Conservation (phyloP, 2,329 filamentous ascomycete species). For the Fusarium sp. region DNA sequence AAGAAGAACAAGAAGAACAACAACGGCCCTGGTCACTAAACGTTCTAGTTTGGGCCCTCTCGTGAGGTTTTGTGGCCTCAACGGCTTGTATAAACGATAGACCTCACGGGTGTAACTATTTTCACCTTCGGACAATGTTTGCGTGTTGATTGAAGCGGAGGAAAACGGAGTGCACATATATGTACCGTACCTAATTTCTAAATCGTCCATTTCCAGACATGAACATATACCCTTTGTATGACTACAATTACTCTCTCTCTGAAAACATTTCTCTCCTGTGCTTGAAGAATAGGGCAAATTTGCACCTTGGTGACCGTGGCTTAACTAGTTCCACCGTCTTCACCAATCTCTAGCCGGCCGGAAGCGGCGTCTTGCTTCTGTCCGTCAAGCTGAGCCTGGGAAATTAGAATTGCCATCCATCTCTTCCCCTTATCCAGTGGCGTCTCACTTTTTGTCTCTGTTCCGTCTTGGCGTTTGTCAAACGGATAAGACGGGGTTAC, state of each 20-base stretch:
- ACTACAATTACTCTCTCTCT: conserved; percentile 16
- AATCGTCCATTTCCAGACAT: conserved; percentile 17
- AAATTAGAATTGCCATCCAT: neutral
- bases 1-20: neutral
- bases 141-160: conserved; percentile 1
- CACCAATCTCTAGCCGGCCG: neutral
- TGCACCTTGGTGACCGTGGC: neutral
- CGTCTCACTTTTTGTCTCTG: neutral
- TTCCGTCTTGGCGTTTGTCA: neutral
- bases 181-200: conserved; percentile 23
- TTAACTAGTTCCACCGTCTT: neutral
- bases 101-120: neutral
- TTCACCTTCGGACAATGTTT: conserved; percentile 20
- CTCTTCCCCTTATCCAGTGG: neutral
- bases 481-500: neutral
- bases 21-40: neutral
- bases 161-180: conserved; percentile 21
- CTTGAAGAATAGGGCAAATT: neutral
- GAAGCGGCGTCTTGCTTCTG: neutral
- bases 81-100: neutral
- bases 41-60: neutral
- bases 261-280: neutral
- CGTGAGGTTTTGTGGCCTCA: neutral
- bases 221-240: conserved; percentile 28
- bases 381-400: neutral